Evolutionary conservation across 2,329 filamentous ascomycete genomes (phyloP).

Genomic region (Botryosphaeria dothidea): DNA sequence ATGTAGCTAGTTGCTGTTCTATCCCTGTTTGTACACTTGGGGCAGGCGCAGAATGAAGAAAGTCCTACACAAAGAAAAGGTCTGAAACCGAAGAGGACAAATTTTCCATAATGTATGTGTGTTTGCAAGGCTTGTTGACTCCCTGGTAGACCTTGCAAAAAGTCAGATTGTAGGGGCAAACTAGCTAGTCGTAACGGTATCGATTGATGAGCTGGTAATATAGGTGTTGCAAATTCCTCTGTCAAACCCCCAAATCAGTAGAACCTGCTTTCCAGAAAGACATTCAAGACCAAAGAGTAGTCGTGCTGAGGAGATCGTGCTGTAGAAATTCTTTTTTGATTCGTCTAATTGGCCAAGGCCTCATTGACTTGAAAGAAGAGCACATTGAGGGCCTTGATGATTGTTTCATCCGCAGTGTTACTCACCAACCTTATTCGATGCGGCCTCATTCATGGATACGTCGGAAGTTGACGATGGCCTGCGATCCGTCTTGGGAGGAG

Average conservation of each 20-base stretch:
- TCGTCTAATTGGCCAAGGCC: constrained; percentile 4
- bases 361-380: neutral
- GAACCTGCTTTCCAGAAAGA: neutral
- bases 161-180: no score
- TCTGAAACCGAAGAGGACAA: no score
- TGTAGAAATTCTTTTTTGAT: neutral
- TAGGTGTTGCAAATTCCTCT: neutral
- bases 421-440: constrained; percentile 7
- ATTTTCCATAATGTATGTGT: no score
- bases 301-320: neutral
- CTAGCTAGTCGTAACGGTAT: neutral
- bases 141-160: no score
- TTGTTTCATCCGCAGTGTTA: neutral
- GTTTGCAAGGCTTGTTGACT: no score
- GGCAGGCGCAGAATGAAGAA: no score
- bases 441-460: neutral
- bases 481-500: neutral
- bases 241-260: neutral
- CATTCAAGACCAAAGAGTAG: neutral
- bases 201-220: neutral
- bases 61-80: neutral
- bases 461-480: neutral
- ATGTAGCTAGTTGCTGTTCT: neutral
- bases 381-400: neutral
- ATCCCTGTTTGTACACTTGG: neutral